phyloP scores from a whole-genome alignment of 2,329 filamentous ascomycete species.

The Aureobasidium subglaciale region DNA sequence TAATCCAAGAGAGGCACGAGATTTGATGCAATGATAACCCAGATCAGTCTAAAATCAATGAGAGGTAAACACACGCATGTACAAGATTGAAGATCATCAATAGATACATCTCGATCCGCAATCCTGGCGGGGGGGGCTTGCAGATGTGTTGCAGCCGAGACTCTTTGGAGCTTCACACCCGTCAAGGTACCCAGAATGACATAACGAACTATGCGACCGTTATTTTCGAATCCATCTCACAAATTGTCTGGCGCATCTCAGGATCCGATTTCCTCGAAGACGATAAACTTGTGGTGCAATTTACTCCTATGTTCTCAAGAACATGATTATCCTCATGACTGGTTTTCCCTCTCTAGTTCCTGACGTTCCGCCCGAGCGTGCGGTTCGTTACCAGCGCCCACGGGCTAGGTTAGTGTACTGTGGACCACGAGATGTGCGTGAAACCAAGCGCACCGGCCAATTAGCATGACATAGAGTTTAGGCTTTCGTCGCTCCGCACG shows the following conservation, averaged over 20 bases:
- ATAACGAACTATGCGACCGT: neutral
- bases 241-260: neutral
- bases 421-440: conserved; percentile 13
- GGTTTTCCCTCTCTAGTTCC: neutral
- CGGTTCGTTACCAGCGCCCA: conserved; percentile 1
- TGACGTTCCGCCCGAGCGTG: conserved; percentile 11
- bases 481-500: conserved; percentile 15
- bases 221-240: neutral
- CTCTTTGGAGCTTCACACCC: conserved; percentile 5
- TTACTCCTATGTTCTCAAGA: neutral
- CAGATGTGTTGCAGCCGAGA: conserved; percentile 12
- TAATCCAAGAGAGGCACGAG: no score
- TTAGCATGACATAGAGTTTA: conserved; percentile 12
- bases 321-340: neutral
- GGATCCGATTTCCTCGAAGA: neutral
- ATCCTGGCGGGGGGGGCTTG: conserved; percentile 8
- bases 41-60: no score
- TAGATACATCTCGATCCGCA: conserved; percentile 12
- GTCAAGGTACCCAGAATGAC: conserved; percentile 1
- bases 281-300: neutral
- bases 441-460: conserved; percentile 13
- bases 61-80: no score
- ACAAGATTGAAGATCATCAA: neutral
- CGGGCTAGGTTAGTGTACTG: neutral
- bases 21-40: no score